Percentiles rank a stretch among this genome's conserved stretches.
Conservation (phyloP, 2,329 filamentous ascomycete species). For the Blastomyces percursus region DNA sequence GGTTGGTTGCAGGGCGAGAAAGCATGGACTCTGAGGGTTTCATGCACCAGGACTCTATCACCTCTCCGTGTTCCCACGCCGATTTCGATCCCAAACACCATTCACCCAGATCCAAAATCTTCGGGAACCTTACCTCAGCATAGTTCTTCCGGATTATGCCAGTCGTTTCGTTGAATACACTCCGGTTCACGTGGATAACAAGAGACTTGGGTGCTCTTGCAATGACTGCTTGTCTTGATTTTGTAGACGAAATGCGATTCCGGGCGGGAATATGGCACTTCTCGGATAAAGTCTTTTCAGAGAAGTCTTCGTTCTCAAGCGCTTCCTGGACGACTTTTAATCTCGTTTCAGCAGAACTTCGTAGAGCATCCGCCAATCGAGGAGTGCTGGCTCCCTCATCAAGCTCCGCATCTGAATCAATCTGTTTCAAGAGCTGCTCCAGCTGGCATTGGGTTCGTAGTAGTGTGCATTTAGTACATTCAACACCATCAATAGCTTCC, state of each 20-base stretch:
- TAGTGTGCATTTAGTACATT: slow-evolving; percentile 85
- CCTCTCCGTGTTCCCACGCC: slow-evolving; percentile 22
- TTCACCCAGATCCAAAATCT: slow-evolving; percentile 60
- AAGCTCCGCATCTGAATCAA: slow-evolving; percentile 29
- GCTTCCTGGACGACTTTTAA: slow-evolving; percentile 58
- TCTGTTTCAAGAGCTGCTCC: slow-evolving; percentile 37
- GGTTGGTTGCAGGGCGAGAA: slow-evolving; percentile 46
- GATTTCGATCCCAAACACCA: slow-evolving; percentile 64
- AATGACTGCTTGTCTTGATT: slow-evolving; percentile 80
- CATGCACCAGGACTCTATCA: slow-evolving; percentile 57
- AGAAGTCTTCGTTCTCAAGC: slow-evolving; percentile 68
- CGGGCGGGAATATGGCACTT: slow-evolving; percentile 57
- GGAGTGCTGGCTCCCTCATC: slow-evolving; percentile 17
- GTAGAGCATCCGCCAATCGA: slow-evolving; percentile 28
- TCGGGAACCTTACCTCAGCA: slow-evolving; percentile 66
- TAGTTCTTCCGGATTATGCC: slow-evolving; percentile 74
- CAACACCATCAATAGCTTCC: slow-evolving; percentile 77
- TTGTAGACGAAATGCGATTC: slow-evolving; percentile 63
- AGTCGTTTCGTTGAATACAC: slow-evolving; percentile 75
- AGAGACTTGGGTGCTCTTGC: slow-evolving; percentile 71
- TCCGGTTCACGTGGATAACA: slow-evolving; percentile 81
- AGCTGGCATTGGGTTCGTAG: slow-evolving; percentile 46
- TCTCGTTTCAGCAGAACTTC: slow-evolving; percentile 38
- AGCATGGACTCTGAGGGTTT: slow-evolving; percentile 66
- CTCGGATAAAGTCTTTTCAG: slow-evolving; percentile 53